Evolutionary conservation across 2,329 filamentous ascomycete genomes (phyloP), one percentile per base, ranked within the genome.

Genomic region (Penicillium brevicompactum): DNA sequence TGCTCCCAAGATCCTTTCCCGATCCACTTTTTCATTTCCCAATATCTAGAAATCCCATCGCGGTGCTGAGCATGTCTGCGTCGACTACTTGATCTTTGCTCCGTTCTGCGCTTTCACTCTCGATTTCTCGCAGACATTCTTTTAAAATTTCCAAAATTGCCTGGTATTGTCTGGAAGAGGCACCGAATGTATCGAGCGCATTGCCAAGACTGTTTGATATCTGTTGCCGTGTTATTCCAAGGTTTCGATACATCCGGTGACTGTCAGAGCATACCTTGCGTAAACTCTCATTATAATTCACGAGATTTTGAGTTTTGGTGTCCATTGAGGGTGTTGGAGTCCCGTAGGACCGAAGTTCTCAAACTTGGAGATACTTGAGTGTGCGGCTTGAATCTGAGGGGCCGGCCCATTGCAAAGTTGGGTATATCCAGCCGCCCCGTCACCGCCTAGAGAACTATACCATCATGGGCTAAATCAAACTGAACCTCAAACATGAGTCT

Each of bases 181-280:
- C 43, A 6, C 74, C 74, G 55, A 75, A 77, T 5, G 74, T 76
- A 31, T 68, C 63, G 4, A 74, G 64, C 3, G 72, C 75, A 46
- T 76, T 78, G 37, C 68, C 67, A 18, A 77, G 73, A 48, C 74
- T 79, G 51, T 66, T 71, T n/a, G 75, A 71, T 46, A 77, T 71
- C 74, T 77, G 51, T 7, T n/a, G 3, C n/a, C 14, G 16, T 31
- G 51, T 55, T 41, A 55, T 11, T 44, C 18, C 18, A 2, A 18
- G 18, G 18, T 18, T 2, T 43, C 11, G 4, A 13, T 30, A 31
- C 5, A 22, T 34, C 38, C 38, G 3, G 7, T 27, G 13, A 5
- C 8, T 8, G 5, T 16, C 5, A 21, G 30, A 13, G 37, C 22
- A 22, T 16, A 66, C 63, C 51, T 61, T 64, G 46, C 53, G 63